Base-by-base conservation (phyloP, 441 rosid genomes). In the Euphorbia celastroides region DNA sequence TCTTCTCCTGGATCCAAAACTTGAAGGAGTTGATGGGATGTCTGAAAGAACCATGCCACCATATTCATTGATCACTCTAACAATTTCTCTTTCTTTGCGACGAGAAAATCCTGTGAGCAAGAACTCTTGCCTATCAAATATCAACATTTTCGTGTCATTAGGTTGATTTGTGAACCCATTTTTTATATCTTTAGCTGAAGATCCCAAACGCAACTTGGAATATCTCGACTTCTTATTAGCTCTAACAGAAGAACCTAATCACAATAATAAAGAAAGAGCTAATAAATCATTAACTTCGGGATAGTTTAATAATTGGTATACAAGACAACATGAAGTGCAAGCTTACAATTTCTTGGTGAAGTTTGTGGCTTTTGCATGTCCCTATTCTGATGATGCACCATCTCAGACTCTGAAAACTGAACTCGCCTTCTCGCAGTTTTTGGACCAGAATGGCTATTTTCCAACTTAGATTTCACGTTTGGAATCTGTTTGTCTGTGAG, bases 91-190 rank as follows among this genome's bases (percentile, higher is more conserved):
- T 73, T 80, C 85, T 74, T 80, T 81, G 64, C 20, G 50, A 27
- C 65, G 69, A 7, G 94, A 79, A 76, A 86, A 86, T 64, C 94
- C 94, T 23, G 94, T 84, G 23, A 88, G 77, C 72, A 88, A 61
- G 80, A 88, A 86, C 62, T 80, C 71, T 60, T 76, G 36, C 65
- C 81, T 81, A 72, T 70, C 78, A 72, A 88, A 84, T 64, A 86
- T 72, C 50, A 65, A 74, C 34, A 48, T 66, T 69, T 73, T 80
- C 62, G 20, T 48, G 22, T 73, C 66, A 59, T 73, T 74, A 4
- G 22, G 62, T 32, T 36, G 65, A 41, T 65, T 60, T 30, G 61
- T 51, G 62, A 74, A 56, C 68, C 54, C 31, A 57, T 46, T 62
- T 54, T 73, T 73, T 60, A 54, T 16, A 28, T 70, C 76, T 67